phyloP scores from a whole-genome alignment of 2,329 filamentous ascomycete genomes.

The Aspergillus sergii region DNA sequence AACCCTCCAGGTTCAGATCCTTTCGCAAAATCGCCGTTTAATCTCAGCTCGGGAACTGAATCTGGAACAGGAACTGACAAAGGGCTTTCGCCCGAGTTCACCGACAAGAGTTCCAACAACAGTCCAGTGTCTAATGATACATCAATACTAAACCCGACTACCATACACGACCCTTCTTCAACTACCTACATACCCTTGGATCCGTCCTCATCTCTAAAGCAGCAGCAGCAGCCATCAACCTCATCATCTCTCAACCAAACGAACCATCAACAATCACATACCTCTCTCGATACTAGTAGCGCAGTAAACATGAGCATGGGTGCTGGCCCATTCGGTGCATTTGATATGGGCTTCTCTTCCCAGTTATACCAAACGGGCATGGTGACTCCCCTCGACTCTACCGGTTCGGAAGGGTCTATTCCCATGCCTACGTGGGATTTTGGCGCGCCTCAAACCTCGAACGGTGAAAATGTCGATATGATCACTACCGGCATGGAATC shows the following conservation, averaged over 20 bases:
- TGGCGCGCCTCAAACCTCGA: slow-evolving; percentile 15
- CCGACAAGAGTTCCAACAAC: slow-evolving; percentile 19
- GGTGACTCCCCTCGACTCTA: slow-evolving; percentile 18
- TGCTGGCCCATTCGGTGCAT: slow-evolving; percentile 3
- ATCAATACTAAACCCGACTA: slow-evolving; percentile 12
- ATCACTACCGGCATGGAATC: slow-evolving; percentile 26
- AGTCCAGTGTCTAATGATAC: slow-evolving; percentile 4
- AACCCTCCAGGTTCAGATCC: not conserved
- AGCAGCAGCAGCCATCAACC: slow-evolving; percentile 2
- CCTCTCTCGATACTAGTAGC: not conserved
- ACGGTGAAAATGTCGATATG: slow-evolving; percentile 21
- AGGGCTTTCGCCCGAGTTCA: slow-evolving; percentile 35
- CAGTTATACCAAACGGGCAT: slow-evolving; percentile 21
- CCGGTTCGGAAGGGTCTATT: slow-evolving; percentile 28
- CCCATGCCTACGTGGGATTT: slow-evolving; percentile 36
- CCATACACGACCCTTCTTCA: not conserved
- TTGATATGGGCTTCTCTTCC: slow-evolving; percentile 18
- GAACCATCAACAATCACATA: not conserved
- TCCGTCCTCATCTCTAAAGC: slow-evolving; percentile 17
- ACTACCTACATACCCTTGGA: not conserved
- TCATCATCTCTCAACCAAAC: not conserved
- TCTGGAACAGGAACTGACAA: slow-evolving; percentile 27
- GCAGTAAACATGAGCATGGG: not conserved
- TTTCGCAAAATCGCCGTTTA: slow-evolving; percentile 14
- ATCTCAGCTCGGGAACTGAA: slow-evolving; percentile 8